Base-by-base conservation (phyloP, 139 green algal genomes). In the Haematococcus lacustris region DNA sequence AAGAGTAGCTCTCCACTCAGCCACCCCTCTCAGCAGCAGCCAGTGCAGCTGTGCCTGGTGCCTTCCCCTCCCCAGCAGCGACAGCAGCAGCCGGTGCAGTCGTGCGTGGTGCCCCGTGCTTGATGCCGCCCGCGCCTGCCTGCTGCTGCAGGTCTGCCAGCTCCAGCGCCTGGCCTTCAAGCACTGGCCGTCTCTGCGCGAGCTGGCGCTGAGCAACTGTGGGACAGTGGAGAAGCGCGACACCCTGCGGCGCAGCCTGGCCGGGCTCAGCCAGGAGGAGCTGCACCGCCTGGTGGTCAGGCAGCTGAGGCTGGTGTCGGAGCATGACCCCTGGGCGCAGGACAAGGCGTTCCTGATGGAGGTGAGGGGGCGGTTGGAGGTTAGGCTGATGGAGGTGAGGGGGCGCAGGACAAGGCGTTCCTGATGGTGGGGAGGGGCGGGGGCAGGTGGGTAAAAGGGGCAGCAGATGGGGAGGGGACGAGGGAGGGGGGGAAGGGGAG, bases 81-180 rank as follows among this genome's bases (percentile, higher is more conserved):
- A n/a, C n/a, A n/a, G n/a, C n/a, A n/a, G n/a, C n/a, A n/a, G n/a
- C n/a, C n/a, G n/a, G n/a, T n/a, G n/a, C n/a, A n/a, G n/a, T n/a
- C n/a, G n/a, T n/a, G n/a, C n/a, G n/a, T n/a, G n/a, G n/a, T n/a
- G n/a, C n/a, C n/a, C n/a, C n/a, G n/a, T n/a, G n/a, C n/a, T n/a
- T n/a, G n/a, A n/a, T n/a, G n/a, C n/a, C n/a, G n/a, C n/a, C n/a
- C n/a, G n/a, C n/a, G n/a, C n/a, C n/a, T n/a, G n/a, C n/a, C n/a
- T n/a, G n/a, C n/a, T n/a, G 13, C 37, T 71, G 35, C 75, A 85
- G 61, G 73, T 97, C 62, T 80, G 80, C 51, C 85, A 93, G 84
- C 77, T 98, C 41, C 95, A 98, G 86, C 86, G 90, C 38, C 85
- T 98, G 32, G 70, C 87, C 9, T 98, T 96, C 85, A 91, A 91